A percentile compares a stretch with the other conserved stretches of the same genome.
Evolutionary conservation across 179 eudicot genomes (phyloP).

Genomic region (Silene coronaria): DNA sequence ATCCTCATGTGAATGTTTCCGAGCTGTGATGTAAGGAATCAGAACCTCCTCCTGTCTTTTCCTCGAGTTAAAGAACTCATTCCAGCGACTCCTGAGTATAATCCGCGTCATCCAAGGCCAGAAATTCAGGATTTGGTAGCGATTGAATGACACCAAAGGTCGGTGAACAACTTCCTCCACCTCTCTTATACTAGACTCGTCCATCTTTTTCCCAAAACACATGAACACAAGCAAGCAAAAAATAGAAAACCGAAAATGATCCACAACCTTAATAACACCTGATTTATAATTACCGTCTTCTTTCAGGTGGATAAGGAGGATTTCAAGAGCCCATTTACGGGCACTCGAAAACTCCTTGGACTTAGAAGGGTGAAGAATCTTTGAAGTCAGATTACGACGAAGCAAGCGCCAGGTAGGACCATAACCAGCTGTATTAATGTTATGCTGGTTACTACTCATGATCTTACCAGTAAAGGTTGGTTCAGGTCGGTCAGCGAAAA

Average conservation of each 20-base stretch:
- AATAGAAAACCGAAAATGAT: slow-evolving; percentile 21
- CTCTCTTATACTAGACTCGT: slow-evolving; percentile 8
- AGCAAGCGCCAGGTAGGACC: slow-evolving; percentile 22
- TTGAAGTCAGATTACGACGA: slow-evolving; percentile 16
- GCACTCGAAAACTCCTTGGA: slow-evolving; percentile 20
- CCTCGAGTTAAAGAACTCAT: slow-evolving; percentile 6
- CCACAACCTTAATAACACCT: slow-evolving; percentile 17
- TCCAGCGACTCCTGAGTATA: slow-evolving; percentile 18
- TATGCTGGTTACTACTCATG: slow-evolving; percentile 6
- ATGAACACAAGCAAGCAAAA: slow-evolving; percentile 23
- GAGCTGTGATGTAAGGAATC: slow-evolving; percentile 13
- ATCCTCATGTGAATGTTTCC: slow-evolving; percentile 12
- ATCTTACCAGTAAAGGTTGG: slow-evolving; percentile 7
- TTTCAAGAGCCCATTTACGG: slow-evolving; percentile 21
- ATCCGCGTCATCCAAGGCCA: slow-evolving; percentile 18
- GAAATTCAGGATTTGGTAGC: slow-evolving; percentile 17
- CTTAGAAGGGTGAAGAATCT: slow-evolving; percentile 21
- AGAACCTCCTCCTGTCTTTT: slow-evolving; percentile 15
- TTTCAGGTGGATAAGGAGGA: slow-evolving; percentile 1
- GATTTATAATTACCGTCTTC: background rate
- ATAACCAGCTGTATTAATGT: slow-evolving; percentile 13
- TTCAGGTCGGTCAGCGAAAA: slow-evolving; percentile 21
- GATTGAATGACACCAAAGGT: slow-evolving; percentile 1
- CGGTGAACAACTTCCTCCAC: slow-evolving; percentile 11
- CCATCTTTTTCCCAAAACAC: slow-evolving; percentile 20